These are phyloP conservation scores for Aleurites moluccanus DNA, from an alignment of 441 rosid genomes.

Conservation along the genomic window DNA sequence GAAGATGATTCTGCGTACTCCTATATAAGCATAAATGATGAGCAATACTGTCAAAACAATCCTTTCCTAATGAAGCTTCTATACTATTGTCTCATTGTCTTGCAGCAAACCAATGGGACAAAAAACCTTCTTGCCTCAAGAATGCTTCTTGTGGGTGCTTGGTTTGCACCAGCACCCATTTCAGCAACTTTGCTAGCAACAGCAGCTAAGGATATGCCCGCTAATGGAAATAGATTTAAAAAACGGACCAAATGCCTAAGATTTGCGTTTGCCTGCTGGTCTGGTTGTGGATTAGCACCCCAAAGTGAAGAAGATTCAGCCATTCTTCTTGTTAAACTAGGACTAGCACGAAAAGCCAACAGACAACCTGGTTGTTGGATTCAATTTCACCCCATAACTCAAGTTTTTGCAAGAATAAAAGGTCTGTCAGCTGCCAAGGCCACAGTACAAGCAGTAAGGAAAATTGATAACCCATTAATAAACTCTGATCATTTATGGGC, in stretches of 20 bases:
- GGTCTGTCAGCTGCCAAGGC: constrained; percentile 67
- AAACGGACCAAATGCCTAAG: constrained; percentile 64
- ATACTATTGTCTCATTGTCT: constrained; percentile 49
- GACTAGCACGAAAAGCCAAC: constrained; percentile 63
- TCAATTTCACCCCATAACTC: constrained; percentile 79
- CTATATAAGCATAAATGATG: constrained; percentile 44
- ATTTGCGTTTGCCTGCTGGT: constrained; percentile 54
- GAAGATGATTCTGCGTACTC: constrained; percentile 53
- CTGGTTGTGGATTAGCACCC: constrained; percentile 65
- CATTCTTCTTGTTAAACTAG: constrained; percentile 63
- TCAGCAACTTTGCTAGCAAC: constrained; percentile 56
- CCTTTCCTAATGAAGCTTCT: constrained; percentile 66
- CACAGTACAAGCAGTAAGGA: constrained; percentile 61
- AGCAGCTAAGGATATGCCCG: constrained; percentile 66
- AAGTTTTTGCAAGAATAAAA: constrained; percentile 56
- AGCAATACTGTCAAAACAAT: constrained; percentile 67
- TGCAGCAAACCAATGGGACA: constrained; percentile 63
- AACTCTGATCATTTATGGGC: constrained; percentile 88
- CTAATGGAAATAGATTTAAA: constrained; percentile 46
- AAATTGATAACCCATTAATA: constrained; percentile 44
- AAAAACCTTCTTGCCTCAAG: constrained; percentile 61
- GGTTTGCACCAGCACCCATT: constrained; percentile 85
- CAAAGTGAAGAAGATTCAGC: constrained; percentile 85
- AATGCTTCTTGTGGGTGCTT: constrained; percentile 85
- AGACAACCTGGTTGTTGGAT: constrained; percentile 70